Evolutionary conservation across 2,329 filamentous ascomycete species (phyloP).

Genomic region (Ceratocystiopsis sp.): DNA sequence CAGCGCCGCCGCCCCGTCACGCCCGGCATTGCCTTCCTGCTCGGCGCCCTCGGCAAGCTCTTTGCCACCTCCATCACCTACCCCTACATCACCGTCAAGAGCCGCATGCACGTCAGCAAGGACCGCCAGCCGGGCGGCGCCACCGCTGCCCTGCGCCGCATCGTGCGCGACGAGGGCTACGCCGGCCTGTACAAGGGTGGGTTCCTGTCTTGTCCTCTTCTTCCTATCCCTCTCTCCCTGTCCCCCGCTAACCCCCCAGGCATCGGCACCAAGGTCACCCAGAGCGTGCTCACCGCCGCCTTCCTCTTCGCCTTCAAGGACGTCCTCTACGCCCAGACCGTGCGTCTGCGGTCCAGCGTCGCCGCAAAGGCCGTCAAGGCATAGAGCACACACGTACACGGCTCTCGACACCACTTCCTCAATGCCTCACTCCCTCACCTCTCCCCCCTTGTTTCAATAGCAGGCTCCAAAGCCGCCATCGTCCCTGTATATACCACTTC

Average conservation of each 20-base stretch:
- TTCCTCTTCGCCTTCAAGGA: constrained; percentile 98
- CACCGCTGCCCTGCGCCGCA: constrained; percentile 57
- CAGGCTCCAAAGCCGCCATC: too few relatives aligned
- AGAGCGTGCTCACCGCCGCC: constrained; percentile 90
- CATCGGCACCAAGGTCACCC: constrained; percentile 88
- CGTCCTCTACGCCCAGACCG: constrained; percentile 70
- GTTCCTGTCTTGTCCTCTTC: constrained; percentile 13
- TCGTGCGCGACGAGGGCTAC: constrained; percentile 82
- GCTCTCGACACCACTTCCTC: too few relatives aligned
- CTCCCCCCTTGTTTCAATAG: too few relatives aligned
- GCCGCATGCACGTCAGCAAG: constrained; percentile 86
- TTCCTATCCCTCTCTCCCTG: not conserved
- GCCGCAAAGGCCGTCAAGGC: constrained; percentile 21
- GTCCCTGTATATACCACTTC: too few relatives aligned
- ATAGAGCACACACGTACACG: not conserved
- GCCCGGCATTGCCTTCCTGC: constrained; percentile 71
- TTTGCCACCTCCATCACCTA: constrained; percentile 90
- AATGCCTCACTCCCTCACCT: too few relatives aligned
- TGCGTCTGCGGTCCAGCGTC: constrained; percentile 38
- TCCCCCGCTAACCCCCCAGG: constrained; percentile 30
- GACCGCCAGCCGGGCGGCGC: constrained; percentile 44
- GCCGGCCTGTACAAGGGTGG: constrained; percentile 79
- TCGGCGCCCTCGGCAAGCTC: constrained; percentile 87
- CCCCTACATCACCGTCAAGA: constrained; percentile 98
- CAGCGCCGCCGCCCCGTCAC: constrained; percentile 51